These are phyloP conservation scores for Blumeriella jaapii DNA, from an alignment of 2,329 filamentous ascomycete species.

Conservation along the genomic window DNA sequence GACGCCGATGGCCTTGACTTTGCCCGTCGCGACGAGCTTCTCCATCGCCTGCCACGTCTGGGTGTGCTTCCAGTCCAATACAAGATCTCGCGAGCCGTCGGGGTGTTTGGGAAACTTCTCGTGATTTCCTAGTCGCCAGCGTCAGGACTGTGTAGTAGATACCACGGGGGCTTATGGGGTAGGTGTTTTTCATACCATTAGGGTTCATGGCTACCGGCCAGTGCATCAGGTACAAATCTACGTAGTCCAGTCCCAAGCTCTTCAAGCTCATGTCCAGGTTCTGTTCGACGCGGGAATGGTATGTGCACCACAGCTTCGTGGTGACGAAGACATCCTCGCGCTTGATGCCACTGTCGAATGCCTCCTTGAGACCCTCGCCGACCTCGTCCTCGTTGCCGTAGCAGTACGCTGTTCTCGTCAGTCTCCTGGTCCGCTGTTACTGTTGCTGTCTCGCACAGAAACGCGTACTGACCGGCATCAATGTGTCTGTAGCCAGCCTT, in stretches of 20 bases:
- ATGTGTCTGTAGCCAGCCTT: constrained; percentile 42
- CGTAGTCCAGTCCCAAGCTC: constrained; percentile 64
- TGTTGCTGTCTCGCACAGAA: too few species aligned
- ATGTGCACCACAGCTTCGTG: constrained; percentile 62
- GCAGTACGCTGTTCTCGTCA: constrained; percentile 57
- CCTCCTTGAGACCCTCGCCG: constrained; percentile 61
- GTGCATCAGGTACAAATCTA: constrained; percentile 75
- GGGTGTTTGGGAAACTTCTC: constrained; percentile 63
- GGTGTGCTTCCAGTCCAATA: constrained; percentile 56
- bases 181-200: constrained; percentile 37
- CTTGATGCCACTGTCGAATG: constrained; percentile 45
- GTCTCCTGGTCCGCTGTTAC: too few species aligned
- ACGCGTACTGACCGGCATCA: constrained; percentile 36
- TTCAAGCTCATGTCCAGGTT: constrained; percentile 63
- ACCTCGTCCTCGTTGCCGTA: constrained; percentile 79
- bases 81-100: constrained; percentile 65
- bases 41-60: constrained; percentile 72
- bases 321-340: constrained; percentile 54
- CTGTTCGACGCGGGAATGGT: constrained; percentile 57
- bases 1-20: constrained; percentile 38
- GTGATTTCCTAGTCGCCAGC: constrained; percentile 42
- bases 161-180: too few species aligned
- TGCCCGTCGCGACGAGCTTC: constrained; percentile 47
- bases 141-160: too few species aligned
- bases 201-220: constrained; percentile 78